phyloP scores from a whole-genome alignment of 306 rosid genomes.

The Myrica gale region DNA sequence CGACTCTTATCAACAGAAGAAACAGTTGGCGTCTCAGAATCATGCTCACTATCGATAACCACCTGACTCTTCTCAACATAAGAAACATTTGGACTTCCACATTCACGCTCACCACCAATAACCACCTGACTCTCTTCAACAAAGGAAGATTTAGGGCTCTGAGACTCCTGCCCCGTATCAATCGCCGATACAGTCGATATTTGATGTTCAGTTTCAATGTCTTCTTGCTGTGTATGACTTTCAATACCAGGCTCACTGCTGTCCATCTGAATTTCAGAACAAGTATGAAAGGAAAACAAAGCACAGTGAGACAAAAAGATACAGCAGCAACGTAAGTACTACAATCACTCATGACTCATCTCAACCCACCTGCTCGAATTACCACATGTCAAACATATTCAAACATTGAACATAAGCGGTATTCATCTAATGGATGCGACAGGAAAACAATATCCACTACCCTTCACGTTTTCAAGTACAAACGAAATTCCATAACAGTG shows the following conservation, averaged over 20 bases:
- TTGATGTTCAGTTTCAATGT: slow-evolving; percentile 26
- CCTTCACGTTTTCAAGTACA: background rate
- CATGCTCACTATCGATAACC: slow-evolving; percentile 33
- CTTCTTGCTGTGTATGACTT: slow-evolving; percentile 22
- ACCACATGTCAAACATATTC: background rate
- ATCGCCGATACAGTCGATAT: slow-evolving; percentile 24
- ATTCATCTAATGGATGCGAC: background rate
- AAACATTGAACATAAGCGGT: background rate
- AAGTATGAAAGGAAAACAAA: slow-evolving; percentile 5
- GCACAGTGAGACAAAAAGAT: background rate
- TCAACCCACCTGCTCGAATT: background rate
- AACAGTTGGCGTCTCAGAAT: slow-evolving; percentile 27
- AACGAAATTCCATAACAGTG: background rate
- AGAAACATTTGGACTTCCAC: slow-evolving; percentile 28
- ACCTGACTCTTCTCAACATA: slow-evolving; percentile 21
- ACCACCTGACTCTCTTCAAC: slow-evolving; percentile 11
- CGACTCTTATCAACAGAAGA: slow-evolving; percentile 29
- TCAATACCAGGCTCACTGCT: slow-evolving; percentile 27
- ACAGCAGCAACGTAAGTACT: slow-evolving; percentile 20
- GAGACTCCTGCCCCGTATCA: slow-evolving; percentile 23
- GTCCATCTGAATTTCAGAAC: slow-evolving; percentile 35
- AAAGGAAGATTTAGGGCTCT: slow-evolving; percentile 7
- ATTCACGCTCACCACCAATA: background rate
- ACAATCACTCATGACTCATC: background rate
- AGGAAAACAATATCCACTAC: background rate